A percentile compares a stretch with the other conserved stretches of the same genome.
Conservation (phyloP, 1,284 basidiomycete genomes). For the Anthracocystis panici-leucophaei region DNA sequence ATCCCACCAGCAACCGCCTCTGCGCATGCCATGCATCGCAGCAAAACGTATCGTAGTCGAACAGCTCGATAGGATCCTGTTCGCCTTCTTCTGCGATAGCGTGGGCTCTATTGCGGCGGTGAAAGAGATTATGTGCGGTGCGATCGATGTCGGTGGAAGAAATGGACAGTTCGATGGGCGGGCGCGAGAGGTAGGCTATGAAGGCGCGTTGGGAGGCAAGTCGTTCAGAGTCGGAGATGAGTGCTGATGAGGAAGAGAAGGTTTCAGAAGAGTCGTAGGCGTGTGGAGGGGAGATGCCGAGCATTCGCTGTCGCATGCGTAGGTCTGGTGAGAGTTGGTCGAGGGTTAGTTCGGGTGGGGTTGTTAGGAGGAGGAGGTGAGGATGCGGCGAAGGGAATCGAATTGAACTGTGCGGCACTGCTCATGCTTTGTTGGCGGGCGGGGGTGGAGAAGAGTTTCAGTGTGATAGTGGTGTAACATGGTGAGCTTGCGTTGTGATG, state of each 20-base stretch:
- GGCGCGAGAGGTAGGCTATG: constrained; percentile 22
- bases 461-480: constrained; percentile 1
- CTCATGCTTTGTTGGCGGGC: too few species aligned
- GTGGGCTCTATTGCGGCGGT: not conserved
- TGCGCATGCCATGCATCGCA: constrained; percentile 10
- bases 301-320: constrained; percentile 37
- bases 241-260: not conserved
- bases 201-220: constrained; percentile 6
- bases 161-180: constrained; percentile 13
- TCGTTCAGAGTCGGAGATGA: not conserved
- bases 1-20: not conserved
- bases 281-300: constrained; percentile 12
- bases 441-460: not conserved
- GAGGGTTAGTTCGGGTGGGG: constrained; percentile 11
- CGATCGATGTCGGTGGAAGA: not conserved
- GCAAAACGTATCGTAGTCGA: constrained; percentile 12
- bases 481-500: not conserved
- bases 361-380: constrained; percentile 30
- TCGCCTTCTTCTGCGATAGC: not conserved
- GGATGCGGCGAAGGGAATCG: constrained; percentile 11
- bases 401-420: too few species aligned
- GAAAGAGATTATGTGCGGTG: constrained; percentile 6
- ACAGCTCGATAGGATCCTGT: constrained; percentile 16
- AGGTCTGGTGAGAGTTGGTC: constrained; percentile 35
- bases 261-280: constrained; percentile 21